phyloP scores from a whole-genome alignment of 75 land plant genomes.

The Cunninghamia lanceolata region DNA sequence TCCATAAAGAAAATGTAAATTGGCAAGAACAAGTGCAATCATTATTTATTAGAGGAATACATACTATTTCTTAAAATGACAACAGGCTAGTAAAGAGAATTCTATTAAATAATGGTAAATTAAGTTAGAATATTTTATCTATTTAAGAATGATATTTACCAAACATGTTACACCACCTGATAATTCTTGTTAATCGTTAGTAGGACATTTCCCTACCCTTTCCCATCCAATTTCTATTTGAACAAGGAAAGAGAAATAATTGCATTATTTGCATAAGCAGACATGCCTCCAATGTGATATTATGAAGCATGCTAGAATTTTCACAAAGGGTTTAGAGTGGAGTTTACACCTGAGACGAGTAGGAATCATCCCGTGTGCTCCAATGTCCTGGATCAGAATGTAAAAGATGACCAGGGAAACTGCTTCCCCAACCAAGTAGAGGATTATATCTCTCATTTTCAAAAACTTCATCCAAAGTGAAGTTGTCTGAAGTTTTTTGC shows the following conservation, averaged over 20 bases:
- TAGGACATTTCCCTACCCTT: background rate
- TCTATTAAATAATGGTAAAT: background rate
- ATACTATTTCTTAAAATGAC: background rate
- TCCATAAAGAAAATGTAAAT: background rate
- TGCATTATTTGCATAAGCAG: background rate
- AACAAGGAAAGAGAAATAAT: background rate
- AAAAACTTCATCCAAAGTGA: slow-evolving; percentile 69
- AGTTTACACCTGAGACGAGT: slow-evolving; percentile 26
- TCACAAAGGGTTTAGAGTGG: background rate
- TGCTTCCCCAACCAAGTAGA: slow-evolving; percentile 61
- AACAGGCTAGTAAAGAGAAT: background rate
- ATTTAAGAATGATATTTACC: background rate
- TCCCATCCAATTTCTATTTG: background rate
- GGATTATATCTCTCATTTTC: slow-evolving; percentile 71
- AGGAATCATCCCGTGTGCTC: slow-evolving; percentile 33
- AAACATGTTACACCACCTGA: background rate
- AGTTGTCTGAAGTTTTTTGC: slow-evolving; percentile 10
- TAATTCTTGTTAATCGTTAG: background rate
- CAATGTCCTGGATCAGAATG: slow-evolving; percentile 48
- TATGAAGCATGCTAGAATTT: background rate
- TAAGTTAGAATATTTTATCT: background rate
- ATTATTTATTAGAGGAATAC: background rate
- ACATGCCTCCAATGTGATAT: background rate
- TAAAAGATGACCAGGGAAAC: slow-evolving; percentile 30
- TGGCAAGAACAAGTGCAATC: background rate